These are phyloP conservation scores for Glycine tomentella DNA, from an alignment of 306 rosid species.

Conservation along the genomic window DNA sequence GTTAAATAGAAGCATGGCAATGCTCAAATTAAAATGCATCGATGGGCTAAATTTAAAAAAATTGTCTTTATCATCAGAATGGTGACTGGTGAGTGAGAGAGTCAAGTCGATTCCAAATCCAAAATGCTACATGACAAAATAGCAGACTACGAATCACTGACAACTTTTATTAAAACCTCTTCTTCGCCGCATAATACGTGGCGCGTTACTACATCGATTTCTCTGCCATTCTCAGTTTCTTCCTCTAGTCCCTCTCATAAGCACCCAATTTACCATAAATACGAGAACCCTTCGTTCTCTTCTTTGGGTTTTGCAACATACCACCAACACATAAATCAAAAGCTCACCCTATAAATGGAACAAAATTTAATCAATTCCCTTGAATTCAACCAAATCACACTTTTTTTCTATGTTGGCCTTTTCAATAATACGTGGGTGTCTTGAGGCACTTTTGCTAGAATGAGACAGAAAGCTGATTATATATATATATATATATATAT, in stretches of 20 bases:
- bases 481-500: neutral
- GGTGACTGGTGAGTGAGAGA: slow-evolving; percentile 13
- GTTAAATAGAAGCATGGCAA: neutral
- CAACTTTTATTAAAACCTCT: slow-evolving; percentile 59
- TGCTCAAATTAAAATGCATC: slow-evolving; percentile 44
- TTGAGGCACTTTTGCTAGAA: slow-evolving; percentile 16
- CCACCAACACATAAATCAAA: slow-evolving; percentile 45
- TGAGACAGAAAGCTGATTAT: slow-evolving; percentile 47
- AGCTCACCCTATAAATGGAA: slow-evolving; percentile 42
- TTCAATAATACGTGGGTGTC: slow-evolving; percentile 43
- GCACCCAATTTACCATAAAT: slow-evolving; percentile 54
- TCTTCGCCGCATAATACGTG: slow-evolving; percentile 84
- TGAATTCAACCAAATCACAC: slow-evolving; percentile 53
- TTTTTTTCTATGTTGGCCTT: slow-evolving; percentile 43
- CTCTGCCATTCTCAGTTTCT: slow-evolving; percentile 46
- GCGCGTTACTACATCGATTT: slow-evolving; percentile 69
- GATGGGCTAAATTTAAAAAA: slow-evolving; percentile 48
- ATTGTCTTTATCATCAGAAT: slow-evolving; percentile 35
- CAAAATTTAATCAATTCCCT: slow-evolving; percentile 40
- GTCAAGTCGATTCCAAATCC: slow-evolving; percentile 76
- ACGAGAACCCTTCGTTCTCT: slow-evolving; percentile 52
- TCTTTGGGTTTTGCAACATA: slow-evolving; percentile 19
- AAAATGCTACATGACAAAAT: slow-evolving; percentile 67
- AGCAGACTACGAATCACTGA: slow-evolving; percentile 53
- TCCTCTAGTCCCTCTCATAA: slow-evolving; percentile 34